Base-by-base conservation (phyloP, 164 flowering plant genomes). In the Vitis labrusca region DNA sequence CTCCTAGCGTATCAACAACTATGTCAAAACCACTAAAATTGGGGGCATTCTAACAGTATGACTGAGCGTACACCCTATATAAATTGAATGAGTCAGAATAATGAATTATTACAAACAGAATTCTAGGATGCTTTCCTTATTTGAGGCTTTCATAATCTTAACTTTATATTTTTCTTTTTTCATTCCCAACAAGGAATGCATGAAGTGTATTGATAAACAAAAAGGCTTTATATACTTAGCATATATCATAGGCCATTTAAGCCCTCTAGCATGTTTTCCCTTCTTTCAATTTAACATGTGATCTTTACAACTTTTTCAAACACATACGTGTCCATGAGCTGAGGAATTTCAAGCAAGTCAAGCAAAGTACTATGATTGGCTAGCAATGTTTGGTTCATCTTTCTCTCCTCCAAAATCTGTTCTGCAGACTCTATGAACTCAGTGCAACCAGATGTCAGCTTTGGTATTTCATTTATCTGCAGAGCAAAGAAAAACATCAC, bases 251-350 rank as follows among this genome's bases (percentile, higher is more conserved):
- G 5, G 17, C n/a, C 16, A 3, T 57, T 11, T 52, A 19, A 37
- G 44, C 8, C 4, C 63, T 8, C 23, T 29, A 17, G 50, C 19
- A n/a, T 16, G 11, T 52, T 51, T 57, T 23, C 53, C 44, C 10
- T 37, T 30, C 47, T 56, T 60, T 27, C 3, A 15, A 53, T 23
- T 64, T 51, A 49, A 63, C 16, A 64, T 32, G n/a, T 52, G 9
- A 47, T 0, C 0, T 58, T 57, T 10, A 57, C 32, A 50, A 65
- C 59, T n/a, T 63, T 68, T 30, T 57, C 57, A 76, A 82, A 23
- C 66, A 86, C 94, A 75, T 88, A 95, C 99, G 99, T 93, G 88
- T 95, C 99, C 98, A 95, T 93, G 71, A 95, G 97, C 83, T 95
- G 99, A 79, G 99, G 99, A 73, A 95, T 95, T 82, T 95, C 99